Evolutionary conservation across 108 stramenopile species (phyloP).

Genomic region (Nannochloropsis gaditana): DNA sequence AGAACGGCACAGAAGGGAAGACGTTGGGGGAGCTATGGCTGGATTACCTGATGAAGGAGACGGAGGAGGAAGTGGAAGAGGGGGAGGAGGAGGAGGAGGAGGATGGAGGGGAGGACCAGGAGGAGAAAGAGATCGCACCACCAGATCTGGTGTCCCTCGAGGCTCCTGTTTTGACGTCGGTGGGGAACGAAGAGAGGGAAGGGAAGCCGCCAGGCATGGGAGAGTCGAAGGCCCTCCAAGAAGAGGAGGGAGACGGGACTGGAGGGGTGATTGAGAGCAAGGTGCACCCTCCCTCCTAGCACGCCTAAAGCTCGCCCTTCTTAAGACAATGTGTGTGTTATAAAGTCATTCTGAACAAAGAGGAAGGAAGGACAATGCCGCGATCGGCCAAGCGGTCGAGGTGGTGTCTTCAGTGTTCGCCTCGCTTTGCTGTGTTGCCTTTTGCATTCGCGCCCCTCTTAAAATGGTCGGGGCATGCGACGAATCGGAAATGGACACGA

Average conservation of each 20-base stretch:
- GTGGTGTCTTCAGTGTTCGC: too few species aligned
- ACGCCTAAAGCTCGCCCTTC: too few species aligned
- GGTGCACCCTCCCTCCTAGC: not conserved
- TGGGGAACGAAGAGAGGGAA: not conserved
- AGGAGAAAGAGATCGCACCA: not conserved
- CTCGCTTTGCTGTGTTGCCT: too few species aligned
- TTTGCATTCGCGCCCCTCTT: too few species aligned
- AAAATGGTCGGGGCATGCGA: too few species aligned
- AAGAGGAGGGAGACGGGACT: not conserved
- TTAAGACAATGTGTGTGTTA: too few species aligned
- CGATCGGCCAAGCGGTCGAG: too few species aligned
- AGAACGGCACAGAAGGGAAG: not conserved
- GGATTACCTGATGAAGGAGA: conserved; percentile 6
- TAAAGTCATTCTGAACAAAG: too few species aligned
- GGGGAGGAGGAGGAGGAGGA: not conserved
- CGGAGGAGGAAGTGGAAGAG: not conserved
- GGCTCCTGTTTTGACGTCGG: not conserved
- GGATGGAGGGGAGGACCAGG: not conserved
- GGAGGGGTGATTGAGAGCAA: not conserved
- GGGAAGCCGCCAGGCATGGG: not conserved
- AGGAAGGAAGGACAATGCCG: too few species aligned
- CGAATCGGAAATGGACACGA: too few species aligned
- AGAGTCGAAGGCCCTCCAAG: not conserved
- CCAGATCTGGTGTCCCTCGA: not conserved
- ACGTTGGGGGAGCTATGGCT: not conserved